Evolutionary conservation across 306 rosid species (phyloP).

Genomic region (Quercus robur): DNA sequence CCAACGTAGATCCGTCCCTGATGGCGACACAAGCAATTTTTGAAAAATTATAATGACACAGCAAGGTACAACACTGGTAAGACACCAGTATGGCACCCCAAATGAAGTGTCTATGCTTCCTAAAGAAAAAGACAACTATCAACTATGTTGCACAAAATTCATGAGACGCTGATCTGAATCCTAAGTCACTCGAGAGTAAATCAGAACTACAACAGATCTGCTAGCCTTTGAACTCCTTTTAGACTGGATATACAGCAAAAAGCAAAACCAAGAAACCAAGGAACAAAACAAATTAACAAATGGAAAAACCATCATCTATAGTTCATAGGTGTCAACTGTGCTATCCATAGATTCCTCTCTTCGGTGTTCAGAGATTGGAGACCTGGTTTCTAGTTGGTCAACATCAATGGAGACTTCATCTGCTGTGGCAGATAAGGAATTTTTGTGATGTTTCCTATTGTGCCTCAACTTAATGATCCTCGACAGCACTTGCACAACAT

Average conservation of each 20-base stretch:
- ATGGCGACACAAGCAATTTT: too few relatives aligned
- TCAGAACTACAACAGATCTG: slow-evolving; percentile 5
- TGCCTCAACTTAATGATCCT: slow-evolving; percentile 63
- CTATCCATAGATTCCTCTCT: slow-evolving; percentile 94
- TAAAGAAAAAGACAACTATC: too few relatives aligned
- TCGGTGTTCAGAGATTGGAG: slow-evolving; percentile 39
- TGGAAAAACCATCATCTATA: slow-evolving; percentile 41
- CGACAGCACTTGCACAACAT: slow-evolving; percentile 75
- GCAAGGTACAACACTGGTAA: too few relatives aligned
- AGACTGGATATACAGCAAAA: slow-evolving; percentile 24
- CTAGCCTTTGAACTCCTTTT: slow-evolving; percentile 1
- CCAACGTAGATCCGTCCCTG: too few relatives aligned
- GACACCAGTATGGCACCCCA: too few relatives aligned
- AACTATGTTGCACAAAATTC: slow-evolving; percentile 25
- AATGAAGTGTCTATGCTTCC: too few relatives aligned
- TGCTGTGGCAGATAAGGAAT: slow-evolving; percentile 52
- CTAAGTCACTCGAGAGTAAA: slow-evolving; percentile 20
- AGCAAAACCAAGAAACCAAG: slow-evolving; percentile 23
- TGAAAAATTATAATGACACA: too few relatives aligned
- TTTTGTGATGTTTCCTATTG: slow-evolving; percentile 44
- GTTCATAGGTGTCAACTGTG: slow-evolving; percentile 55
- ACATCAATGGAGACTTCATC: slow-evolving; percentile 67
- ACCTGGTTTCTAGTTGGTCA: slow-evolving; percentile 52
- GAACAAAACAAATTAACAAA: slow-evolving; percentile 17
- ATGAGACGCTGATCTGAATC: slow-evolving; percentile 17